These are phyloP conservation scores for Marchantia polymorpha DNA, from an alignment of 225 moss, liverwort and hornwort species.

Conservation along the genomic window DNA sequence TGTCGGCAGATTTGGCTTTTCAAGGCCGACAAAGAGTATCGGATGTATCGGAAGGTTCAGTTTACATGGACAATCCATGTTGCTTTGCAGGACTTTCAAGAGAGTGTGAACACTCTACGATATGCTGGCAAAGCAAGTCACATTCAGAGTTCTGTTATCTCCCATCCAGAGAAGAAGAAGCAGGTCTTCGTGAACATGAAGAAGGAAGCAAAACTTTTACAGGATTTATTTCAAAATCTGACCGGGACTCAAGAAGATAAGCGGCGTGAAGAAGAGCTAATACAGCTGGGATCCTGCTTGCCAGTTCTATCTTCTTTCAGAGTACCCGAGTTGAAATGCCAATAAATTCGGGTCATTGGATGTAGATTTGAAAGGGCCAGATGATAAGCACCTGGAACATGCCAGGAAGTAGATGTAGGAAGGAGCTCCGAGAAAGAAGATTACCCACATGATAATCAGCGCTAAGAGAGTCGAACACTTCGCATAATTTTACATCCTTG, in stretches of 20 bases:
- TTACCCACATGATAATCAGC: no score
- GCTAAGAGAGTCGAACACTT: no score
- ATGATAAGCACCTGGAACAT: no score
- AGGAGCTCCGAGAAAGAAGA: no score
- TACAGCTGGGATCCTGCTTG: neutral
- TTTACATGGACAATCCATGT: neutral
- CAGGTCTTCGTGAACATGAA: conserved; percentile 56
- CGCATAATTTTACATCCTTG: no score
- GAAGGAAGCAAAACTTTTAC: conserved; percentile 52
- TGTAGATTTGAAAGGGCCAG: no score
- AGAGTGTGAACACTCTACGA: conserved; percentile 68
- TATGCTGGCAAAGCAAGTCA: conserved; percentile 65
- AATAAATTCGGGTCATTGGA: no score
- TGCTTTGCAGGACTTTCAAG: conserved; percentile 71
- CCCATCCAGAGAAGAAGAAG: conserved; percentile 34
- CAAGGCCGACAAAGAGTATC: neutral
- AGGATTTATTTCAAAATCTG: conserved; percentile 49
- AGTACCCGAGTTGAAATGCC: neutral
- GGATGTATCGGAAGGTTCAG: neutral
- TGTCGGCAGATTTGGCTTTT: no score
- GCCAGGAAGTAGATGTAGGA: no score
- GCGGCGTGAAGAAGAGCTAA: neutral
- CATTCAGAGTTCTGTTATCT: conserved; percentile 41
- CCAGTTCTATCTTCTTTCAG: conserved; percentile 13
- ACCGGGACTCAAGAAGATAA: conserved; percentile 33